Conservation (phyloP, 805 yeast genomes). For the Ogataea polymorpha region DNA sequence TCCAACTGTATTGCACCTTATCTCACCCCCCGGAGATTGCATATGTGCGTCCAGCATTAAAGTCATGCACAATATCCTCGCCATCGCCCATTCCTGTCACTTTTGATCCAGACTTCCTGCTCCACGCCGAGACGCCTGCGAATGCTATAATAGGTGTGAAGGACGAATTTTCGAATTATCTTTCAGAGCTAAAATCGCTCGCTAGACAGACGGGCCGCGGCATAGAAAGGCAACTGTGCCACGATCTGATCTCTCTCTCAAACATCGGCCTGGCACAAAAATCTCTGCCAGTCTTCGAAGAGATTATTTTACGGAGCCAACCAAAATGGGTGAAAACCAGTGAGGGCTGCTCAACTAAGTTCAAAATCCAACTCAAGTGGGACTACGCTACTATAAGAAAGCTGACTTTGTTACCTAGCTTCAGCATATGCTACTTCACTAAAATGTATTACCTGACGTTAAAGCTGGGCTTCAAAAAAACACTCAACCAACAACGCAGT, state of each 20-base stretch:
- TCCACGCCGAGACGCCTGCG: conserved; percentile 13
- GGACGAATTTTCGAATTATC: conserved; percentile 12
- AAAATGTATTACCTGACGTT: conserved; percentile 20
- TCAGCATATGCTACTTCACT: conserved; percentile 18
- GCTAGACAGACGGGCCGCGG: conserved; percentile 21
- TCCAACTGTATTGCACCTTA: conserved; percentile 16
- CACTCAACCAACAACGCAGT: conserved; percentile 13
- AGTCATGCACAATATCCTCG: conserved; percentile 20
- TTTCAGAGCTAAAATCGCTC: conserved; percentile 15
- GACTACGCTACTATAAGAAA: conserved; percentile 14
- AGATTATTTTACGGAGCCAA: conserved; percentile 9
- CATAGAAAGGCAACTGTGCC: conserved; percentile 22
- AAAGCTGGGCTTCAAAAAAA: conserved; percentile 16
- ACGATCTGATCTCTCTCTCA: conserved; percentile 22
- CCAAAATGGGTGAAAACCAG: conserved; percentile 19
- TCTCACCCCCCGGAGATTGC: conserved; percentile 15
- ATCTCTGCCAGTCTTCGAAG: conserved; percentile 18
- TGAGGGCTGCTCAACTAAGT: conserved; percentile 10
- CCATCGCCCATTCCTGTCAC: conserved; percentile 20
- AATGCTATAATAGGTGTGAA: conserved; percentile 15
- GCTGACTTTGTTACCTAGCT: conserved; percentile 20
- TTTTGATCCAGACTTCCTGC: conserved; percentile 17
- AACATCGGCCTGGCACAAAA: conserved; percentile 16
- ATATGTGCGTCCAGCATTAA: conserved; percentile 14
- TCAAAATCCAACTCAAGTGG: conserved; percentile 17